A percentile compares a stretch with the other conserved stretches of the same genome.
phyloP scores from a whole-genome alignment of 345 rosid genomes.

The Pugionium dolabratum region DNA sequence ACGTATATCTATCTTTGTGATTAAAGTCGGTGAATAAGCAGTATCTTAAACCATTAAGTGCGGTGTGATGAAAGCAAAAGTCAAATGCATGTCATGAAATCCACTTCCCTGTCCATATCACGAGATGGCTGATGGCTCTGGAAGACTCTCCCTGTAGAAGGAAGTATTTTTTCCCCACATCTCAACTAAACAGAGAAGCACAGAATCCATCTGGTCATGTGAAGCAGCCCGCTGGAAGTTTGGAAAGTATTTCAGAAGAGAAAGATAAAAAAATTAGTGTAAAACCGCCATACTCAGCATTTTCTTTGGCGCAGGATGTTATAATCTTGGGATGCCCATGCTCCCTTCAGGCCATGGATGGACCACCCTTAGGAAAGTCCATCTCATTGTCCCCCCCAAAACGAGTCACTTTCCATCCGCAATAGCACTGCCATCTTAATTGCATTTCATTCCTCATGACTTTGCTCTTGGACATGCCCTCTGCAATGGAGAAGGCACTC shows the following conservation, averaged over 20 bases:
- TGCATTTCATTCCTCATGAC: slow-evolving; percentile 75
- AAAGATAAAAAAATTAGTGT: slow-evolving; percentile 45
- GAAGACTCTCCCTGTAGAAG: slow-evolving; percentile 3
- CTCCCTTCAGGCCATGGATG: slow-evolving; percentile 62
- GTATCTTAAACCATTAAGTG: slow-evolving; percentile 11
- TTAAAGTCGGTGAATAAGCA: slow-evolving; percentile 14
- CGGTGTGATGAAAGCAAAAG: slow-evolving; percentile 3
- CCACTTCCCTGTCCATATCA: slow-evolving; percentile 14
- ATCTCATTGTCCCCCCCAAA: slow-evolving; percentile 53
- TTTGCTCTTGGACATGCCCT: slow-evolving; percentile 72
- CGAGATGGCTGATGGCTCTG: not conserved
- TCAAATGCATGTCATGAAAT: slow-evolving; percentile 20
- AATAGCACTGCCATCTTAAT: slow-evolving; percentile 68
- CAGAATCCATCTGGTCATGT: not conserved
- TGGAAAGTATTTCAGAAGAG: slow-evolving; percentile 45
- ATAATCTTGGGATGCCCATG: slow-evolving; percentile 55
- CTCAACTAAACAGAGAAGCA: not conserved
- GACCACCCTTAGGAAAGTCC: slow-evolving; percentile 51
- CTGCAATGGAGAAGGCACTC: slow-evolving; percentile 63
- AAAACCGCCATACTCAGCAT: slow-evolving; percentile 84
- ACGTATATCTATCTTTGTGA: not conserved
- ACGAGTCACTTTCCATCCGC: slow-evolving; percentile 70
- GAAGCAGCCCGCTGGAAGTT: slow-evolving; percentile 48
- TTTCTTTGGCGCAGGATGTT: slow-evolving; percentile 95
- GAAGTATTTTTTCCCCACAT: not conserved